Base-by-base conservation (phyloP, 495 filamentous ascomycete genomes). In the Tetracladium setigerum region DNA sequence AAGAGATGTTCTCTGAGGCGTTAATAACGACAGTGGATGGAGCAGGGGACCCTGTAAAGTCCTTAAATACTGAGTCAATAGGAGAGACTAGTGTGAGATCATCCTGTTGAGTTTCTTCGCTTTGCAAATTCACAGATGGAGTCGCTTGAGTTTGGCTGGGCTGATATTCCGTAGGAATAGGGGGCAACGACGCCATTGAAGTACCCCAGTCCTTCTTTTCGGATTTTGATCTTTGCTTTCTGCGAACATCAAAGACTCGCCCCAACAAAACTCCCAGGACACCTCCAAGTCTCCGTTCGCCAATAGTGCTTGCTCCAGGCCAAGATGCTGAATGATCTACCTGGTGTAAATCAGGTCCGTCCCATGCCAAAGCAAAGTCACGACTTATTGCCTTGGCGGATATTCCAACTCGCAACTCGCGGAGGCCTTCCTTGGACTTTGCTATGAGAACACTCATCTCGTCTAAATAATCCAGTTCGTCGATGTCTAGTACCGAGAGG, bases 391-490 rank as follows among this genome's bases (percentile, higher is more conserved):
- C 81, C 47, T 81, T 80, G 6, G 65, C 55, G 12, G 87, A 79
- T 43, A 96, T 82, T 5, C 90, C 87, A 4, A 95, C 76, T 30
- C 87, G 75, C 30, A 97, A 67, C 65, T 95, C 89, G 30, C 74
- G 72, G 15, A 97, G 67, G 14, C 69, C 67, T 50, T 73, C 68
- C 49, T 76, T 75, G 15, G 87, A 94, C 14, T 82, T 76, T 41
- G 82, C 82, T 48, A 97, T 82, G 2, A 95, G 74, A 39, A 85
- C 70, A 31, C 82, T 86, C 73, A 95, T 83, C 65, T 97, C 91
- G 56, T 95, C 87, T 32, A 95, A 63, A 66, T 97, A 95, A 15
- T 81, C 76, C 6, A 86, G 68, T 58, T 95, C 88, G 54, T 97
- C 91, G 38, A 97, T 88, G 52, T 95, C 86, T 36, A 97, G 71